Evolutionary conservation across 345 rosid species (phyloP), one percentile per base, ranked within the genome.

Genomic region (Euphorbia tirucalli): DNA sequence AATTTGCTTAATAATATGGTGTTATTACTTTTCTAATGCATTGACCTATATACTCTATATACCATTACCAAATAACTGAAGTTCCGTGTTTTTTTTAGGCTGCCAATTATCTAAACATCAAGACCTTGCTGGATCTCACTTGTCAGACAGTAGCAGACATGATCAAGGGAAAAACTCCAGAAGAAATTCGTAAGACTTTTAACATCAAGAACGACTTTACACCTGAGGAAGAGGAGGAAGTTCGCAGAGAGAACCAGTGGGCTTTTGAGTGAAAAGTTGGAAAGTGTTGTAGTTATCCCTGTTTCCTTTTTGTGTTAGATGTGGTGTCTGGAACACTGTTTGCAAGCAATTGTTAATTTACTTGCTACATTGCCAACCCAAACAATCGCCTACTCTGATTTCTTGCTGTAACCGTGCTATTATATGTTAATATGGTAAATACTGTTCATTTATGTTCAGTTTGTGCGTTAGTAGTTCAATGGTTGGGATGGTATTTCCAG

Each of bases 191-290:
- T 5, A 69, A 54, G 70, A 35, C 68, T 2, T 74, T 74, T 39
- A 68, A n/a, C 73, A 74, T 74, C 64, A 68, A 61, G 73, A 74
- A 74, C 62, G 78, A 61, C 71, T 74, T 74, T 24, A 61, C 73
- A 18, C 69, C 73, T 4, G 78, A 68, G 24, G 73, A 75, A 19
- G 78, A 68, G 63, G 73, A 75, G 63, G 78, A 75, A 61, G 78
- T 75, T 69, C 78, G 73, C 55, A 68, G 78, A 30, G 78, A 75
- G 68, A 75, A 75, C 62, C 78, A 68, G 69, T 75, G 78, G 78
- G 78, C 78, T 10, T 75, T 75, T 61, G 78, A 75, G 69, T 75
- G 50, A 55, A 52, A 24, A 21, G 22, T 21, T 52, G 7, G 10
- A 19, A 19, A 52, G 11, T 52, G 21, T 21, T 19, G 19, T 52